Percentiles rank a stretch among this genome's conserved stretches.
Conservation (phyloP, 208 protist species). For the Crithidia acanthocephali region DNA sequence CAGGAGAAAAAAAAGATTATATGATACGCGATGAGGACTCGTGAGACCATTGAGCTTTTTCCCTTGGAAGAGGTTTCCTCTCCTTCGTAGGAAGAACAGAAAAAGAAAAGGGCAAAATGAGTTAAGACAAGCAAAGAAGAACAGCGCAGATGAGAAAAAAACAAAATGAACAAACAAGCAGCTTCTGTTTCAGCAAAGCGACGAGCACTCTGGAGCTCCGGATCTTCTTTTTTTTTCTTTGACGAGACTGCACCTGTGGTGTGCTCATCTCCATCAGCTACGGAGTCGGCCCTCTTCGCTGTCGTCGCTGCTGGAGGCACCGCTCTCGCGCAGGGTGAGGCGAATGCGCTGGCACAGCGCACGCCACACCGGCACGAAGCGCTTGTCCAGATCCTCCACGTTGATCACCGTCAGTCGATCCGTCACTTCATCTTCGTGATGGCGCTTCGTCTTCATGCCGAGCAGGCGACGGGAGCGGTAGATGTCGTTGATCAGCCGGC, state of each 20-base stretch:
- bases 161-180: not conserved
- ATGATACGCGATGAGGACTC: not conserved
- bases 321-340: slow-evolving; percentile 3
- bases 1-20: slow-evolving; percentile 15
- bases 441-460: slow-evolving; percentile 57
- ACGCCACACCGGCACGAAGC: slow-evolving; percentile 81
- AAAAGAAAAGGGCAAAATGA: not conserved
- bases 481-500: slow-evolving; percentile 46
- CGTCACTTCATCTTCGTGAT: slow-evolving; percentile 33
- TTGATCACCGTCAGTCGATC: slow-evolving; percentile 66
- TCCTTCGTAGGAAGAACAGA: not conserved
- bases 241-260: too few species aligned
- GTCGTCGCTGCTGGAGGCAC: not conserved
- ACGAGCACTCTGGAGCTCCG: too few species aligned
- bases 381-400: slow-evolving; percentile 59
- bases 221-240: too few species aligned
- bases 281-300: slow-evolving; percentile 6
- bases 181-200: not conserved
- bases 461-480: slow-evolving; percentile 31
- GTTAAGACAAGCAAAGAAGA: not conserved
- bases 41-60: not conserved
- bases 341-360: slow-evolving; percentile 38
- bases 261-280: too few species aligned
- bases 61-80: not conserved
- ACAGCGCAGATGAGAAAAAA: not conserved